Conservation (phyloP, 352 stramenopile species). For the Phytopythium montanum region DNA sequence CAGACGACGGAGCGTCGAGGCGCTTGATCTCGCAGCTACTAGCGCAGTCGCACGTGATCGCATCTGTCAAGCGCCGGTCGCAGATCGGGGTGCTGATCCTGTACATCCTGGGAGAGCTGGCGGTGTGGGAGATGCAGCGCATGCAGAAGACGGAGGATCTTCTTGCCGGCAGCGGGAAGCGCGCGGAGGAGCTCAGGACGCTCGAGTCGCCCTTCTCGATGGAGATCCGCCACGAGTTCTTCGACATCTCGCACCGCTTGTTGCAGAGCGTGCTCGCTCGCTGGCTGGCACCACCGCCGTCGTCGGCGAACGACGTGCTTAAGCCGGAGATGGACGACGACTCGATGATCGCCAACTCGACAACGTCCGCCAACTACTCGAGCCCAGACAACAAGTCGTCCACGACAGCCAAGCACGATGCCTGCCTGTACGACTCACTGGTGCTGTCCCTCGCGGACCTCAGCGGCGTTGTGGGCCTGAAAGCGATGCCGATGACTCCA, state of each 20-base stretch:
- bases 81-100: constrained; percentile 78
- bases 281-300: constrained; percentile 33
- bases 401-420: neutral
- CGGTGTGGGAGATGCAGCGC: constrained; percentile 87
- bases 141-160: constrained; percentile 86
- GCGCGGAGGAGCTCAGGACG: constrained; percentile 65
- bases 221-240: constrained; percentile 76
- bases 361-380: neutral
- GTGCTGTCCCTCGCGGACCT: constrained; percentile 21
- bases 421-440: constrained; percentile 24
- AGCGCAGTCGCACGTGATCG: constrained; percentile 21
- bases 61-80: constrained; percentile 59
- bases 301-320: neutral
- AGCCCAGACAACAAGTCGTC: too few relatives aligned
- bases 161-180: constrained; percentile 43
- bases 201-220: constrained; percentile 83
- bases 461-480: neutral
- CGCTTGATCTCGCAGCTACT: constrained; percentile 15
- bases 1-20: neutral
- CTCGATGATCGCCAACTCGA: neutral
- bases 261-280: constrained; percentile 51
- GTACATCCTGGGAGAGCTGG: constrained; percentile 71
- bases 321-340: constrained; percentile 6
- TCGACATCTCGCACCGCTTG: constrained; percentile 62
- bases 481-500: constrained; percentile 2